These are phyloP conservation scores for Stagonosporopsis rhizophila DNA, from an alignment of 2,329 filamentous ascomycete genomes.

Conservation along the genomic window DNA sequence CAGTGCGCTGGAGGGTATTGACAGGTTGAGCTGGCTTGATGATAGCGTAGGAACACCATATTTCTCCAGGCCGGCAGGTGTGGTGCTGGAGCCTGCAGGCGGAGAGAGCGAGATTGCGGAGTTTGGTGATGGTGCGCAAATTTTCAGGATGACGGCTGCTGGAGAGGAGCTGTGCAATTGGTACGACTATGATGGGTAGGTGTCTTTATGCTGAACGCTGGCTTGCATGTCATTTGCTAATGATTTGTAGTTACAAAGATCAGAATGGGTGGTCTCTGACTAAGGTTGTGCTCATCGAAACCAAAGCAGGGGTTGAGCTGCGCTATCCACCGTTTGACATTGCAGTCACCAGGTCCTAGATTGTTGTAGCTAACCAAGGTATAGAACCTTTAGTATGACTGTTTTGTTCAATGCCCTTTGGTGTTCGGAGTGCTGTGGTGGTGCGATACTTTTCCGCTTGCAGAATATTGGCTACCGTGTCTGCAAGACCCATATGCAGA, in stretches of 20 bases:
- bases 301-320: constrained; percentile 27
- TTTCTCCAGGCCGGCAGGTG: constrained; percentile 35
- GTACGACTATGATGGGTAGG: constrained; percentile 44
- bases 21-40: constrained; percentile 35
- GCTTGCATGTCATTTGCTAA: background rate
- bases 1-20: constrained; percentile 38
- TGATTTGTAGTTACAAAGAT: constrained; percentile 34
- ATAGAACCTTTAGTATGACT: background rate
- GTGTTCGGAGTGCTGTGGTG: background rate
- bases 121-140: constrained; percentile 35
- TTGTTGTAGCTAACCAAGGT: background rate
- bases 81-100: constrained; percentile 36
- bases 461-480: background rate
- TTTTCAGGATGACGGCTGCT: constrained; percentile 38
- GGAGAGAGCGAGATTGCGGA: constrained; percentile 31
- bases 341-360: constrained; percentile 16
- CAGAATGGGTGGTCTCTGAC: constrained; percentile 41
- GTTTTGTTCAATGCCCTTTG: background rate
- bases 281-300: constrained; percentile 38
- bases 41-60: constrained; percentile 20
- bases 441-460: background rate
- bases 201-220: background rate
- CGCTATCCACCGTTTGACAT: constrained; percentile 43
- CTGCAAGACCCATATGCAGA: too few relatives aligned
- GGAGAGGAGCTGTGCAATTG: constrained; percentile 38